Evolutionary conservation across 371 early-diverging fungal species (phyloP).

Genomic region (Mortierella sp.): DNA sequence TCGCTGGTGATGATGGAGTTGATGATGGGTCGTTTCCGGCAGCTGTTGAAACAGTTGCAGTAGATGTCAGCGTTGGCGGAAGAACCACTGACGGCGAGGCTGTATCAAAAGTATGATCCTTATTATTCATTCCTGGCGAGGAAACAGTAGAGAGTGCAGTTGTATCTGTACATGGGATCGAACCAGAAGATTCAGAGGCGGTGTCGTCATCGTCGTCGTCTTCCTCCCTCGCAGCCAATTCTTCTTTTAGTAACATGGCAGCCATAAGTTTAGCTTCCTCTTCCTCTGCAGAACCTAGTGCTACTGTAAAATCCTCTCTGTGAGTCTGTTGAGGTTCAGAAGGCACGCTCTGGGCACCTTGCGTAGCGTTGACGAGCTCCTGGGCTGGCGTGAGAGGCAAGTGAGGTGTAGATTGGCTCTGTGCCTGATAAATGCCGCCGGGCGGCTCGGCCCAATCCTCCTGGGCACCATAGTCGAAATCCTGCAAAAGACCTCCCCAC

Average conservation of each 20-base stretch:
- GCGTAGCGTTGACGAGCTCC: slow-evolving; percentile 24
- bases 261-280: slow-evolving; percentile 40
- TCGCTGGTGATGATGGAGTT: slow-evolving; percentile 6
- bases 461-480: slow-evolving; percentile 20
- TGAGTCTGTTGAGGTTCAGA: slow-evolving; percentile 5
- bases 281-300: background rate
- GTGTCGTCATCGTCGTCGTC: slow-evolving; percentile 1
- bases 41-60: slow-evolving; percentile 5
- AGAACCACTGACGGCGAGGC: slow-evolving; percentile 35
- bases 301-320: background rate
- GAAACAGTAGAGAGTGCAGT: slow-evolving; percentile 34
- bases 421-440: background rate
- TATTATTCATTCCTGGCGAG: slow-evolving; percentile 40
- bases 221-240: slow-evolving; percentile 13
- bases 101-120: slow-evolving; percentile 39
- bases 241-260: slow-evolving; percentile 30
- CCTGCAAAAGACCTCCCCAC: slow-evolving; percentile 48
- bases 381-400: slow-evolving; percentile 33
- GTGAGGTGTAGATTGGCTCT: slow-evolving; percentile 5
- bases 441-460: slow-evolving; percentile 24
- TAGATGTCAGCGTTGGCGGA: slow-evolving; percentile 9
- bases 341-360: slow-evolving; percentile 20
- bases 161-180: slow-evolving; percentile 38
- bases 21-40: slow-evolving; percentile 4
- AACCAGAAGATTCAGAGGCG: slow-evolving; percentile 22